Evolutionary conservation across 176 grass and related monocot genomes (phyloP), one percentile per base, ranked within the genome.

Genomic region (Eragrostis curvula): DNA sequence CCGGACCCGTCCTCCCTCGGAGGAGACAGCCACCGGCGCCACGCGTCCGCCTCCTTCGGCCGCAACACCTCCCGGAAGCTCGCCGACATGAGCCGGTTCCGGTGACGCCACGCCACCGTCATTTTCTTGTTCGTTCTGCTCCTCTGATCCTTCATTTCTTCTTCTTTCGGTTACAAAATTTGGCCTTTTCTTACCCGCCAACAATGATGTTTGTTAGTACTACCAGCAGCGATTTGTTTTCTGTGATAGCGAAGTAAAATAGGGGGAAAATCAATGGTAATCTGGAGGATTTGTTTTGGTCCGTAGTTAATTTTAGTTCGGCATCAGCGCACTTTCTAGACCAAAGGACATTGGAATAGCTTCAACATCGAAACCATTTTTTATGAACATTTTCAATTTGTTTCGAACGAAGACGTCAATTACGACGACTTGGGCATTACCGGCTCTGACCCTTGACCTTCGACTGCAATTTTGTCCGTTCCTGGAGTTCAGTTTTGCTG

Each of bases 11-110:
- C 76, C 13, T 5, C 82, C 24, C 18, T 70, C 1, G 82, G 71
- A 5, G 82, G 71, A 5, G 9, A 9, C 43, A 7, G 9, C 43
- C 43, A 44, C 43, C 43, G 88, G 44, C 79, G 88, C 16, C 84
- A 83, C 79, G 62, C 81, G 63, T 87, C 91, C 15, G 81, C 88
- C 27, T 89, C 88, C 0, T 87, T 85, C 65, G 91, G 81, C 6
- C 61, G 78, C 70, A 93, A 87, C 77, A 74, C 82, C 44, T 87
- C 91, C 23, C 32, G 77, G 68, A 93, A 88, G 83, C 87, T 88
- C 74, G 88, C 85, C 27, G 85, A 90, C 48, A 93, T 85, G 75
- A 73, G 88, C 44, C 83, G 88, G 88, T 90, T 90, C 83, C 73
- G 74, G 55, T 93, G 81, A 93, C 28, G 71, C 45, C 15, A 36